Base-by-base conservation (phyloP, 2,329 filamentous ascomycete species). In the Atkinsonella texensis region DNA sequence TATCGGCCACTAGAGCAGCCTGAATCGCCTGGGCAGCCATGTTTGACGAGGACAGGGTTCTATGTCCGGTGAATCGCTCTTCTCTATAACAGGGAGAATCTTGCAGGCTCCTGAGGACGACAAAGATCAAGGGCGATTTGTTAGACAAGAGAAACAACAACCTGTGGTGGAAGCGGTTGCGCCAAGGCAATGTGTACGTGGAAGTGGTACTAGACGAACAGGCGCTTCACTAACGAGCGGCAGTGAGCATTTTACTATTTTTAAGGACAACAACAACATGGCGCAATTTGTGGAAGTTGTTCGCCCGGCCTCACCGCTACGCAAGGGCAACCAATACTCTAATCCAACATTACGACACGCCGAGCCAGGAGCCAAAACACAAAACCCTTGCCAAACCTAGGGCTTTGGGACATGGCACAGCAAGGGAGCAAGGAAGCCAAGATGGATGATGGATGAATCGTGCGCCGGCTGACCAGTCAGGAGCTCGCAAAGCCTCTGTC, bases 21-120 rank as follows among this genome's bases (percentile, higher is more conserved):
- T 65, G 56, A 43, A 62, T 52, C 46, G 57, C 57, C 42, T 54
- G 57, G 17, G 58, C 55, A 35, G 63, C 62, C 65, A 68, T 67
- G 50, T 52, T 58, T 11, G 43, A 35, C 23, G n/a, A 20, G 45
- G 9, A 4, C 38, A 23, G 38, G 11, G 7, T 43, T 51, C 11
- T 10, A 11, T 17, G 4, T 10, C 42, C 12, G 13, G 32, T n/a
- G 17, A 28, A 28, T 28, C 28, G 4, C 1, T 28, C 5, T 28
- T 28, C 7, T 28, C 28, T 28, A 5, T 8, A 28, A 28, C 20
- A 42, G 13, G 20, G 42, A 13, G 8, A 28, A 15, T 5, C 6
- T 23, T 31, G 31, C 20, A n/a, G n/a, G 20, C 2, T 2, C 20
- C 20, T 2, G 28, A 28, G 17, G 12, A 31, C 38, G 13, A 17